Conservation (phyloP, 2,329 filamentous ascomycete genomes). For the Seiridium unicorne region DNA sequence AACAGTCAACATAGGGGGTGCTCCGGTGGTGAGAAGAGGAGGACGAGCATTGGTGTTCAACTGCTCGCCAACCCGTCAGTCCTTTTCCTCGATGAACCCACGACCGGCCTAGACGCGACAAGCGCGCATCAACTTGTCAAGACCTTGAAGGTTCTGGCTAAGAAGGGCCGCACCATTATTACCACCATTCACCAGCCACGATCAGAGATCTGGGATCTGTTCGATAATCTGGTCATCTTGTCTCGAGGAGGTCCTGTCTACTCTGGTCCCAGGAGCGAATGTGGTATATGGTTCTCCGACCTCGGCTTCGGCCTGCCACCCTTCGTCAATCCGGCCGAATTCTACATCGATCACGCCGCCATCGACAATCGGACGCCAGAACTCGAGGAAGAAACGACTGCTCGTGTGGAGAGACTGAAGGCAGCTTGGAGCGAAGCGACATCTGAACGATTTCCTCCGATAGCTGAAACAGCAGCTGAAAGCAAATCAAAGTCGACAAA, state of each 20-base stretch:
- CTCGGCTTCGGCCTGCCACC: constrained; percentile 62
- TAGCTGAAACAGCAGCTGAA: constrained; percentile 7
- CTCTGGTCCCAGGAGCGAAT: constrained; percentile 57
- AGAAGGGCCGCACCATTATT: constrained; percentile 68
- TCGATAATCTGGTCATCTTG: constrained; percentile 70
- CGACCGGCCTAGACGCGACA: constrained; percentile 74
- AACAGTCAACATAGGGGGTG: constrained; percentile 71
- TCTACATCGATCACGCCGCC: constrained; percentile 71
- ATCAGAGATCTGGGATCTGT: constrained; percentile 76
- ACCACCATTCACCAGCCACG: constrained; percentile 76
- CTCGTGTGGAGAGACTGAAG: constrained; percentile 61
- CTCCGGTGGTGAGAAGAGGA: constrained; percentile 75
- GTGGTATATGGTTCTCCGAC: constrained; percentile 61
- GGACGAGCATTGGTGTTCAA: constrained; percentile 76
- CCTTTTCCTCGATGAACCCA: constrained; percentile 77
- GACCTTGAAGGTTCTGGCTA: constrained; percentile 66
- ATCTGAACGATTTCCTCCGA: constrained; percentile 19
- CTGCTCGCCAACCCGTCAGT: constrained; percentile 77
- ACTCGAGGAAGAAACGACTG: constrained; percentile 57
- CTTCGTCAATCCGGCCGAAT: constrained; percentile 78
- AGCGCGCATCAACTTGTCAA: constrained; percentile 72
- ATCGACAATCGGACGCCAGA: constrained; percentile 70
- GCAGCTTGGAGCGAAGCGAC: constrained; percentile 53
- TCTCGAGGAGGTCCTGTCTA: constrained; percentile 68
- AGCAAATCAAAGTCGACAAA: constrained; percentile 11